Evolutionary conservation across 257 asterid genomes (phyloP).

Genomic region (Parsonsia alboflavescens): DNA sequence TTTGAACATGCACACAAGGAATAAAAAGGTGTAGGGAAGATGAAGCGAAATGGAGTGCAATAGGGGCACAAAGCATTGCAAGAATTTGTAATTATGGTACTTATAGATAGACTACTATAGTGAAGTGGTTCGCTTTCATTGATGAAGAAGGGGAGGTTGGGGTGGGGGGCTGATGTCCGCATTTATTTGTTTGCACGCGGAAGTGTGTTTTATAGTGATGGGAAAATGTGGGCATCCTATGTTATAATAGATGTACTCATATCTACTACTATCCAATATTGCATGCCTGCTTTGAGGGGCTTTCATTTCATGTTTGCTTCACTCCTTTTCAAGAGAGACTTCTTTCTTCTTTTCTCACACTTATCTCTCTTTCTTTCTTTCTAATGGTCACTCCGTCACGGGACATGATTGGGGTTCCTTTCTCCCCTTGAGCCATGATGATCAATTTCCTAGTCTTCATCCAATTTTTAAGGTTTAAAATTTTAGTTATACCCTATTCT

Average conservation of each 20-base stretch:
- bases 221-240: conserved; percentile 9
- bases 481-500: too few relatives aligned
- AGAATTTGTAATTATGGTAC: background rate
- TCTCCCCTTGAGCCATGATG: conserved; percentile 19
- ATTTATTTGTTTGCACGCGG: conserved; percentile 11
- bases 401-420: conserved; percentile 12
- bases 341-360: too few relatives aligned
- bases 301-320: conserved; percentile 14
- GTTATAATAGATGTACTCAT: background rate
- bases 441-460: background rate
- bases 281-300: conserved; percentile 11
- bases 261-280: background rate
- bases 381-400: conserved; percentile 6
- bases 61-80: conserved; percentile 1
- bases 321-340: background rate
- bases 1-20: too few relatives aligned
- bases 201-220: background rate
- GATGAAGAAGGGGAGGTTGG: background rate
- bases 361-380: background rate
- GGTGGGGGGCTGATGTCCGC: background rate
- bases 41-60: background rate
- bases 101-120: background rate
- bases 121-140: background rate
- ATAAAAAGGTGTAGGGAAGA: background rate
- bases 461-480: too few relatives aligned